These are phyloP conservation scores for Candida coquimbonensis DNA, from an alignment of 805 yeast genomes.

Conservation along the genomic window DNA sequence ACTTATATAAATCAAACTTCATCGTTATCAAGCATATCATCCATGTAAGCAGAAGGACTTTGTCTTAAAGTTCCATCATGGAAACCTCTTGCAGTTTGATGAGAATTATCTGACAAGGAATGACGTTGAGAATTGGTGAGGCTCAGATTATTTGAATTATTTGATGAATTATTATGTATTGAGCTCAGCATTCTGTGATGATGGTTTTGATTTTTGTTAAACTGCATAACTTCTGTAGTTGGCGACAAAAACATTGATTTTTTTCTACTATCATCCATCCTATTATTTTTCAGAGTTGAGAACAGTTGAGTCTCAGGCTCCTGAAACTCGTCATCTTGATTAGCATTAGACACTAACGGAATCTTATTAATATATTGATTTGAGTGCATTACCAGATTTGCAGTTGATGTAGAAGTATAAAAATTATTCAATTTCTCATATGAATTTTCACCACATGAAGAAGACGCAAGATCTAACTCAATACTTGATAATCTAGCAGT, in stretches of 20 bases:
- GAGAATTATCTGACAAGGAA: neutral
- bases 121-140: neutral
- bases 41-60: constrained; percentile 44
- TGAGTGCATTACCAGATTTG: neutral
- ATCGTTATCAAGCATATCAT: constrained; percentile 38
- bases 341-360: constrained; percentile 15
- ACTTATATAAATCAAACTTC: neutral
- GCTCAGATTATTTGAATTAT: neutral
- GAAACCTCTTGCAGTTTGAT: constrained; percentile 7
- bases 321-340: constrained; percentile 10
- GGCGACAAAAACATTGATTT: constrained; percentile 64
- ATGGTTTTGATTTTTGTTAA: constrained; percentile 28
- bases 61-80: constrained; percentile 20
- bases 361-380: constrained; percentile 7
- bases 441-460: constrained; percentile 8
- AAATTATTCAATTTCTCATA: constrained; percentile 14
- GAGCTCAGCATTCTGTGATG: constrained; percentile 28
- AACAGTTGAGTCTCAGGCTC: constrained; percentile 13
- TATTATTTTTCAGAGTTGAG: constrained; percentile 16
- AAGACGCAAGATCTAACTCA: constrained; percentile 14
- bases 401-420: constrained; percentile 4
- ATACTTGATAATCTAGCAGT: constrained; percentile 40
- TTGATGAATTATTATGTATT: constrained; percentile 21
- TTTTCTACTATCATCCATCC: constrained; percentile 18
- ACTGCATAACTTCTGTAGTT: constrained; percentile 63